Conservation (phyloP, 208 protist species). For the Pavlovales sp. region DNA sequence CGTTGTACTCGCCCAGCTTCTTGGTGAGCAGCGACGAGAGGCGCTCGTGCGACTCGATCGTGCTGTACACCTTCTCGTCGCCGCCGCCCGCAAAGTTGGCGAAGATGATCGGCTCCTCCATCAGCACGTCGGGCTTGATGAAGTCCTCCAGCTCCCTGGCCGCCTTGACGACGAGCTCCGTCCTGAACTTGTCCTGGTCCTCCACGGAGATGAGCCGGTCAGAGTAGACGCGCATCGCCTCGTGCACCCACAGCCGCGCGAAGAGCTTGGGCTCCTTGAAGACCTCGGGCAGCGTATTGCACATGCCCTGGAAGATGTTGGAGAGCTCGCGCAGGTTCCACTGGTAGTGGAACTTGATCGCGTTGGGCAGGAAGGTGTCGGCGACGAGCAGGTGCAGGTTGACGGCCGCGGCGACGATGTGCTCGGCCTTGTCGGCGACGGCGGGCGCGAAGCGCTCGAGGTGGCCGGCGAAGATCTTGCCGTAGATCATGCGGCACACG, state of each 20-base stretch:
- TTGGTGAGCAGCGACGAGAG: constrained; percentile 74
- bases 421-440: constrained; percentile 45
- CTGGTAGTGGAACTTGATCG: constrained; percentile 98
- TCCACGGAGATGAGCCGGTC: constrained; percentile 72
- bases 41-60: constrained; percentile 63
- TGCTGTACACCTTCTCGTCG: constrained; percentile 54
- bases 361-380: constrained; percentile 87
- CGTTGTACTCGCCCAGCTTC: constrained; percentile 91
- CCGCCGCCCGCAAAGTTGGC: constrained; percentile 64
- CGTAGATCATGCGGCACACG: constrained; percentile 87
- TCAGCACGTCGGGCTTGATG: constrained; percentile 47
- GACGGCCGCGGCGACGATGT: constrained; percentile 64
- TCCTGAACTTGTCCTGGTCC: constrained; percentile 81
- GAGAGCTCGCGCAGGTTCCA: constrained; percentile 97
- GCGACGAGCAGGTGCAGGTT: constrained; percentile 70
- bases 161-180: constrained; percentile 77
- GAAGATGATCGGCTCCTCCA: constrained; percentile 54
- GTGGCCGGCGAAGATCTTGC: constrained; percentile 86
- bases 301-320: constrained; percentile 85
- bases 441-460: constrained; percentile 60
- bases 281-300: constrained; percentile 50
- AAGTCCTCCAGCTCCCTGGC: constrained; percentile 48
- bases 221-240: constrained; percentile 90
- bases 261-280: constrained; percentile 75
- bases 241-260: constrained; percentile 88